Base-by-base conservation (phyloP, 208 protist species). In the Leishmania amazonensis region DNA sequence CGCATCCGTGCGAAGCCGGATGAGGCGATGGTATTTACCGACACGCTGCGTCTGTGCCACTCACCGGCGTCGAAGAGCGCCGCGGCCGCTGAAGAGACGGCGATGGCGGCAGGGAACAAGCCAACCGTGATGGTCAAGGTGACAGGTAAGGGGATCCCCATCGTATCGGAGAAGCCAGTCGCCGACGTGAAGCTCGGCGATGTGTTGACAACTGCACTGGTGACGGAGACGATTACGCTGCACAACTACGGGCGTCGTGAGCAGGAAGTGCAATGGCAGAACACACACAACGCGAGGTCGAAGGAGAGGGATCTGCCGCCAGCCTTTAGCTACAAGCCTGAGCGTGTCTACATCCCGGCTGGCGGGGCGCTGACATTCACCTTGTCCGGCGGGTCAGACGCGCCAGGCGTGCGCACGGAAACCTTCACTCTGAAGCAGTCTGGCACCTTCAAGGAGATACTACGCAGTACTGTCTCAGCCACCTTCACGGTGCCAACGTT, bases 261-360 rank as follows among this genome's bases (percentile, higher is more conserved):
- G 45, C 93, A 98, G 81, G 91, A 97, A 58, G 86, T 99, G 45
- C 88, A 93, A 79, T 99, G 98, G 97, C 90, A 90, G 51, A 93
- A 93, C 72, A 67, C 87, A 35, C 91, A 93, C 57, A 87, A 90
- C 60, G 81, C 49, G 19, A 92, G 95, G 81, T 82, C 83, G 8
- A 97, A 96, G 83, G 88, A 94, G 28, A 91, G 92, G 7, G 87
- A 91, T 62, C 80, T 83, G 45, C 91, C 93, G 24, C 83, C 91
- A 67, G 85, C 93, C 31, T 99, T 98, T 89, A 83, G 45, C 35
- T 91, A 97, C 73, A 76, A 77, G 42, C 97, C 97, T 0, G 96
- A 98, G 78, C 92, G 88, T 11, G 83, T 84, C n/a, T 75, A 83
- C 47, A 98, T 99, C 53, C 78, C 76, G 38, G 84, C 94, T 15